phyloP scores from a whole-genome alignment of 495 filamentous ascomycete genomes.

The Copromyces sp. region DNA sequence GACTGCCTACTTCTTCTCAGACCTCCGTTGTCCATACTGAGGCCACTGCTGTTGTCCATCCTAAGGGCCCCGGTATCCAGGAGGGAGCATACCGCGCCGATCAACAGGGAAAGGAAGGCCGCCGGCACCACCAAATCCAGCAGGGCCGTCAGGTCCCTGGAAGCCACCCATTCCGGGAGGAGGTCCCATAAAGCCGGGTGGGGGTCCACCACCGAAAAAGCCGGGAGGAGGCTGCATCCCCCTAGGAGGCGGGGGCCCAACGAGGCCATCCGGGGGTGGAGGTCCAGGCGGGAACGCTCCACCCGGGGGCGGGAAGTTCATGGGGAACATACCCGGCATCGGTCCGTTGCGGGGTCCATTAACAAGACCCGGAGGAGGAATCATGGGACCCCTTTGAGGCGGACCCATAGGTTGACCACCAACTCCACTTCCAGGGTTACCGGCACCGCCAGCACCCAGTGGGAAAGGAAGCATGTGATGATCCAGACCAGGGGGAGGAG shows the following conservation, averaged over 20 bases:
- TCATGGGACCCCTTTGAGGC: slow-evolving; percentile 35
- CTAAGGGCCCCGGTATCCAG: slow-evolving; percentile 5
- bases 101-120: slow-evolving; percentile 5
- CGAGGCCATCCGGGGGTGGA: slow-evolving; percentile 34
- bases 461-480: slow-evolving; percentile 39
- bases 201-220: slow-evolving; percentile 34
- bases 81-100: slow-evolving; percentile 11
- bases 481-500: slow-evolving; percentile 41
- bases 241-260: slow-evolving; percentile 23
- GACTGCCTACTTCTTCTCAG: not conserved
- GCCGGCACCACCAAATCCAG: slow-evolving; percentile 4
- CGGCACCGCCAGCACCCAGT: slow-evolving; percentile 19
- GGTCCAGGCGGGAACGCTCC: slow-evolving; percentile 24
- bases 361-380: slow-evolving; percentile 42
- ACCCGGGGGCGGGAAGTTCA: slow-evolving; percentile 35
- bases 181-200: slow-evolving; percentile 29
- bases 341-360: slow-evolving; percentile 32
- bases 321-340: slow-evolving; percentile 37
- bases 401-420: slow-evolving; percentile 28
- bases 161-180: slow-evolving; percentile 39
- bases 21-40: not conserved
- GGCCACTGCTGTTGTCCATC: not conserved
- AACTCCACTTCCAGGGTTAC: slow-evolving; percentile 1
- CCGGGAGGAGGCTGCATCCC: slow-evolving; percentile 40
- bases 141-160: slow-evolving; percentile 33